Base-by-base conservation (phyloP, 805 yeast species). In the Candida silvicultrix region DNA sequence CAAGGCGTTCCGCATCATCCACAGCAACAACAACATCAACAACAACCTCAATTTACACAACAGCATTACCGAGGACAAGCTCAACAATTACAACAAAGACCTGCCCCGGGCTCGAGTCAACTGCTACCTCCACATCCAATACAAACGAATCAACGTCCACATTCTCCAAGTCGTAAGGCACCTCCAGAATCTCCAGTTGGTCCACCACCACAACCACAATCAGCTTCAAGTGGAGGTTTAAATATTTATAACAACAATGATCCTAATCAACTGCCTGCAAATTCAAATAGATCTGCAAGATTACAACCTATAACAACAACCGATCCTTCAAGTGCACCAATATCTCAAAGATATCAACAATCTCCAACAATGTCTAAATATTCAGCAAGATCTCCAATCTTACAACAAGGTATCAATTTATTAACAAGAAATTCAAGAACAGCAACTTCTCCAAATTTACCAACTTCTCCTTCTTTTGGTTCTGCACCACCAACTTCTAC, bases 381-480 rank as follows among this genome's bases (percentile, higher is more conserved):
- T 44, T 21, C 53, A 32, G 50, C 49, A 18, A 60, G 63, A 51
- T 61, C 68, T 37, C 74, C 74, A 1, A 63, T 63, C 14, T 48
- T 69, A 34, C 64, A 69, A 16, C 73, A 69, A 47, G 69, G 73
- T 1, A 47, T 64, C 20, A 66, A 60, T 38, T 61, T 69, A 22
- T 47, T 68, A n/a, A 51, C 66, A 28, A 64, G 65, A 41, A 51
- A 45, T 23, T 37, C 56, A 2, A 53, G 60, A 40, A 57, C 47
- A 23, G 54, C 52, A 3, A 52, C 62, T 9, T 55, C 60, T 3
- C 62, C 64, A 10, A 45, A 49, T 3, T 25, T 40, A 16, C 15
- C 50, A 7, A 38, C 40, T 8, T 21, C 45, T 15, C 38, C 41
- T 2, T 22, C 40, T 4, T 49, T 43, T 31, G 38, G 35, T 14